Percentiles rank a stretch among this genome's conserved stretches.
These are phyloP conservation scores for Amaranthus tricolor DNA, from an alignment of 179 eudicot genomes.

Conservation along the genomic window DNA sequence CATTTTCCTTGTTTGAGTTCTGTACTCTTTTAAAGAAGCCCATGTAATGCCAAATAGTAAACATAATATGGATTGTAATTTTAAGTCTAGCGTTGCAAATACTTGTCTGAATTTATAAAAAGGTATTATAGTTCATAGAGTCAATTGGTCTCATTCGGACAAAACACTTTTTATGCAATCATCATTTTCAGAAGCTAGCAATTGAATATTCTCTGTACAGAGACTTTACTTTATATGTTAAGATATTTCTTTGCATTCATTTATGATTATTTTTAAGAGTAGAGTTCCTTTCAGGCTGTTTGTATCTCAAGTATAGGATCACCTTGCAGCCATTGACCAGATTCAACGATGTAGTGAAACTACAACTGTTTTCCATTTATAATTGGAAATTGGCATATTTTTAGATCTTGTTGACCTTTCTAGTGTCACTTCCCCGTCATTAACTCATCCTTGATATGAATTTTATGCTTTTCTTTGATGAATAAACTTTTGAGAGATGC, in stretches of 20 bases:
- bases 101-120: neutral
- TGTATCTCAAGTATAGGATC: neutral
- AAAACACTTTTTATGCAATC: neutral
- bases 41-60: neutral
- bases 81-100: neutral
- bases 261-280: neutral
- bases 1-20: too few relatives aligned
- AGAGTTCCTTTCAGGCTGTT: neutral
- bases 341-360: neutral
- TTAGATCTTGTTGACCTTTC: neutral
- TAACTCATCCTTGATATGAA: neutral
- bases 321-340: neutral
- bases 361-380: neutral
- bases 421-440: neutral
- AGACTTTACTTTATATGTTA: neutral
- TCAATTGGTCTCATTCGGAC: neutral
- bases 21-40: too few relatives aligned
- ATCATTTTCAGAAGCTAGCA: neutral
- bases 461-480: neutral
- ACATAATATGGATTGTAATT: neutral
- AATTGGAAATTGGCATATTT: neutral
- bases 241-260: neutral
- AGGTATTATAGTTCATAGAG: neutral
- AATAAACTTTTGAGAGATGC: neutral
- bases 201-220: too few relatives aligned